Conservation (phyloP, 441 rosid species). For the Capsella rubella region DNA sequence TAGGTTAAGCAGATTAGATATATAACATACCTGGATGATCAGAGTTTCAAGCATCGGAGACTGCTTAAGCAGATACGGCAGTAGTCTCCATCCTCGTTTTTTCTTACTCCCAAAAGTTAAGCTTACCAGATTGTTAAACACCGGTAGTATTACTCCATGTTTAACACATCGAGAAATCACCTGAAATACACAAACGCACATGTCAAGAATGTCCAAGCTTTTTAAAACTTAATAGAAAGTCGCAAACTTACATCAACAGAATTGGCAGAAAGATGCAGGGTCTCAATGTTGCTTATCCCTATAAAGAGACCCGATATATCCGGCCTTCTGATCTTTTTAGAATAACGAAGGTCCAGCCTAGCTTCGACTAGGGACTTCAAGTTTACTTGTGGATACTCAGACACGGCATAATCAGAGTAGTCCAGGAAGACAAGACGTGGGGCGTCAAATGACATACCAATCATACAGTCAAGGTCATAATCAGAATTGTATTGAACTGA, state of each 20-base stretch:
- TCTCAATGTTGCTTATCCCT: slow-evolving; percentile 1
- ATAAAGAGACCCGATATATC: not conserved
- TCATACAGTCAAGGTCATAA: not conserved
- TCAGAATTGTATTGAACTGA: not conserved
- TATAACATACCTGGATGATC: not conserved
- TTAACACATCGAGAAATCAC: slow-evolving; percentile 4
- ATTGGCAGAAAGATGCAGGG: not conserved
- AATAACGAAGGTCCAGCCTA: not conserved
- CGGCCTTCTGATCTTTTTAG: not conserved
- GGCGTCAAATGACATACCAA: not conserved
- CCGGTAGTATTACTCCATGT: not conserved
- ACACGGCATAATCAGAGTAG: not conserved
- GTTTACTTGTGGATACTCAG: not conserved
- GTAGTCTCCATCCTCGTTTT: not conserved
- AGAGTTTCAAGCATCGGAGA: slow-evolving; percentile 19
- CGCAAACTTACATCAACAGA: not conserved
- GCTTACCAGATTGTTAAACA: slow-evolving; percentile 23
- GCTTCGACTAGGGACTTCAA: not conserved
- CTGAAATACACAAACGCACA: slow-evolving; percentile 13
- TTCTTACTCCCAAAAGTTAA: not conserved
- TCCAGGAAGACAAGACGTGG: slow-evolving; percentile 3
- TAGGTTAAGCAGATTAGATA: not conserved
- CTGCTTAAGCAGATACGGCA: not conserved
- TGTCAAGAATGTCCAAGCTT: not conserved
- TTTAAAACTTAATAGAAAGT: not conserved